A percentile compares a stretch with the other conserved stretches of the same genome.
Conservation (phyloP, 495 filamentous ascomycete genomes). For the Aspergillus indologenus region DNA sequence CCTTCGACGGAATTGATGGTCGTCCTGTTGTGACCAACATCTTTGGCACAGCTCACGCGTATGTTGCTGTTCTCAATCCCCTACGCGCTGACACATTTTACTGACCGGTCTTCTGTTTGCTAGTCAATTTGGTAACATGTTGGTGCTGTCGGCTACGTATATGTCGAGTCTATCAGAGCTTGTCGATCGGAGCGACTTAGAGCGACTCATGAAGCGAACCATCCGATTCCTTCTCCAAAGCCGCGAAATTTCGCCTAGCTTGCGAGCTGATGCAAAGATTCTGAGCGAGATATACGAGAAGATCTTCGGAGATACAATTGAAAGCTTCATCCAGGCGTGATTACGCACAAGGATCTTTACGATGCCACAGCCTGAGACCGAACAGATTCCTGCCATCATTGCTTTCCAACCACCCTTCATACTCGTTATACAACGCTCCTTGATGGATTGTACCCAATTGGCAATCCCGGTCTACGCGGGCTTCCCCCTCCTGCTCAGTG, state of each 20-base stretch:
- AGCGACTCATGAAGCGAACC: slow-evolving; percentile 54
- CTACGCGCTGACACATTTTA: background rate
- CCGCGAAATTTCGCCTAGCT: slow-evolving; percentile 61
- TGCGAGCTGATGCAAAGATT: slow-evolving; percentile 65
- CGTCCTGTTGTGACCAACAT: slow-evolving; percentile 89
- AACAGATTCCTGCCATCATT: too few relatives aligned
- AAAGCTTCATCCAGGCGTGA: slow-evolving; percentile 19
- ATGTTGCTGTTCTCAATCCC: slow-evolving; percentile 43
- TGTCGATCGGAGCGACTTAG: slow-evolving; percentile 50
- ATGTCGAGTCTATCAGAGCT: slow-evolving; percentile 52
- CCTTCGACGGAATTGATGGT: slow-evolving; percentile 69
- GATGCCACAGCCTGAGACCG: too few relatives aligned
- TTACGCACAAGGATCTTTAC: too few relatives aligned
- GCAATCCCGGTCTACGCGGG: too few relatives aligned
- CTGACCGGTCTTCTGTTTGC: slow-evolving; percentile 4
- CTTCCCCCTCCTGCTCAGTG: too few relatives aligned
- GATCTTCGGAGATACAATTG: slow-evolving; percentile 35
- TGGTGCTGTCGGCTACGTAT: slow-evolving; percentile 80
- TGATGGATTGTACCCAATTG: too few relatives aligned
- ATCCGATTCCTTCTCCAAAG: slow-evolving; percentile 65
- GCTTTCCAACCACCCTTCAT: too few relatives aligned
- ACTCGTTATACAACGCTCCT: too few relatives aligned
- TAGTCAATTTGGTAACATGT: slow-evolving; percentile 95
- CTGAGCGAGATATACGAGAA: slow-evolving; percentile 59
- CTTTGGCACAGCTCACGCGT: slow-evolving; percentile 95